phyloP scores from a whole-genome alignment of 2,329 filamentous ascomycete genomes.

The Pseudopithomyces maydicus region DNA sequence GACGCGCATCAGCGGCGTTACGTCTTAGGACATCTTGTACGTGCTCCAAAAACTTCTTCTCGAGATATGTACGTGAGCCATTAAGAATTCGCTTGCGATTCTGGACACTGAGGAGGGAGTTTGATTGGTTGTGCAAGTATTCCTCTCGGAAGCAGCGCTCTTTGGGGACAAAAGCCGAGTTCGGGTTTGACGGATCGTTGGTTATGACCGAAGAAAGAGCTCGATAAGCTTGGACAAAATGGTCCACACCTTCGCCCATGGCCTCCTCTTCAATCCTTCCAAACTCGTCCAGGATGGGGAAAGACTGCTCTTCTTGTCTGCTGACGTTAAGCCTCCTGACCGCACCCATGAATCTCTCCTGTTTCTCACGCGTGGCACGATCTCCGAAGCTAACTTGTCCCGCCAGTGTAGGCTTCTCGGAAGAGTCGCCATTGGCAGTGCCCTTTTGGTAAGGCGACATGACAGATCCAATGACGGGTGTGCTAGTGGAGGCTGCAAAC shows the following conservation, averaged over 20 bases:
- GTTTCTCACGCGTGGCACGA: constrained; percentile 80
- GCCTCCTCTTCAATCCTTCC: constrained; percentile 73
- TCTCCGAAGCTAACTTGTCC: constrained; percentile 66
- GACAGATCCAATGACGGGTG: constrained; percentile 80
- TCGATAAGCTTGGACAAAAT: constrained; percentile 81
- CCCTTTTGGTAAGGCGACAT: constrained; percentile 61
- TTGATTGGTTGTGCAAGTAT: constrained; percentile 76
- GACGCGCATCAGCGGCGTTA: constrained; percentile 84
- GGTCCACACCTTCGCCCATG: constrained; percentile 72
- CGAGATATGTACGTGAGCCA: constrained; percentile 79
- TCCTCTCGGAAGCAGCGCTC: constrained; percentile 77
- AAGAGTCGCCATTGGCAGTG: constrained; percentile 65
- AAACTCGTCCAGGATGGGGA: constrained; percentile 77
- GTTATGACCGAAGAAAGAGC: constrained; percentile 72
- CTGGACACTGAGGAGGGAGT: constrained; percentile 65
- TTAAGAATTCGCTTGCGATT: constrained; percentile 80
- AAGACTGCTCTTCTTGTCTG: constrained; percentile 68
- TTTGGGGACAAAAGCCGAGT: constrained; percentile 70
- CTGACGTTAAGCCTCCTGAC: constrained; percentile 78
- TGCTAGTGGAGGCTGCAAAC: constrained; percentile 72
- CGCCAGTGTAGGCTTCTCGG: constrained; percentile 59
- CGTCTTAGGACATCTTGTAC: constrained; percentile 79
- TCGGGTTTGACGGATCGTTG: constrained; percentile 54
- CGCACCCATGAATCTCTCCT: constrained; percentile 78
- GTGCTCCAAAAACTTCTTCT: constrained; percentile 78